These are phyloP conservation scores for Fraxinus velutina DNA, from an alignment of 305 asterid genomes.

Conservation along the genomic window DNA sequence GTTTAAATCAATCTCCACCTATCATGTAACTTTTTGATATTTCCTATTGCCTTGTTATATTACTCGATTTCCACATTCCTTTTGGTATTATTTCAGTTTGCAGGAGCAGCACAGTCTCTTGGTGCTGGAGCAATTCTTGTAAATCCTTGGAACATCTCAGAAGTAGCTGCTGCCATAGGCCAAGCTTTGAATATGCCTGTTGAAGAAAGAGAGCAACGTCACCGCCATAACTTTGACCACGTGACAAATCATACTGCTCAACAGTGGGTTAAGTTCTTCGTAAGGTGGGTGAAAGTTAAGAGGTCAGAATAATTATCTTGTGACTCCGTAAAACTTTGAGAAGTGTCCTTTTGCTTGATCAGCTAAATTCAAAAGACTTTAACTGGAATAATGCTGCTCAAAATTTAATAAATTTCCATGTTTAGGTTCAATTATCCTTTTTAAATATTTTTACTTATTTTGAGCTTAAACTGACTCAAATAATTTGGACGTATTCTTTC, in stretches of 20 bases:
- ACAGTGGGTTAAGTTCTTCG: constrained; percentile 96
- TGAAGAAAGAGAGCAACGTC: constrained; percentile 94
- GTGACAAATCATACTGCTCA: constrained; percentile 98
- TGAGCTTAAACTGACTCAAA: neutral
- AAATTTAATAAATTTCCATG: neutral
- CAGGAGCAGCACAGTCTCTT: constrained; percentile 98
- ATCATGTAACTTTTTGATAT: neutral
- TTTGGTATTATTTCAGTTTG: constrained; percentile 55
- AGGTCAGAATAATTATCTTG: neutral
- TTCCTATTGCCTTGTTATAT: neutral
- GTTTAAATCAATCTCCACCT: neutral
- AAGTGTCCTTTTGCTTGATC: neutral
- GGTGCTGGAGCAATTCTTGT: constrained; percentile 99
- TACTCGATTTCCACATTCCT: constrained; percentile 8
- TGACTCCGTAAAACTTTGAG: neutral
- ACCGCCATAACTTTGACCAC: constrained; percentile 73
- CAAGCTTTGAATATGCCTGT: constrained; percentile 80
- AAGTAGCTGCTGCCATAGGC: constrained; percentile 85
- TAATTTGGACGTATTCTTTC: neutral
- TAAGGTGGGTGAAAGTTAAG: constrained; percentile 54
- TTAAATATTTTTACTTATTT: neutral
- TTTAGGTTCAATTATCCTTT: neutral
- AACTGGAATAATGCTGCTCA: neutral
- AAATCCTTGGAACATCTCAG: constrained; percentile 97
- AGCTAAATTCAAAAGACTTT: neutral